Percentiles rank a stretch among this genome's conserved stretches.
phyloP scores from a whole-genome alignment of 2,329 filamentous ascomycete genomes.

The Cytospora chrysosperma region DNA sequence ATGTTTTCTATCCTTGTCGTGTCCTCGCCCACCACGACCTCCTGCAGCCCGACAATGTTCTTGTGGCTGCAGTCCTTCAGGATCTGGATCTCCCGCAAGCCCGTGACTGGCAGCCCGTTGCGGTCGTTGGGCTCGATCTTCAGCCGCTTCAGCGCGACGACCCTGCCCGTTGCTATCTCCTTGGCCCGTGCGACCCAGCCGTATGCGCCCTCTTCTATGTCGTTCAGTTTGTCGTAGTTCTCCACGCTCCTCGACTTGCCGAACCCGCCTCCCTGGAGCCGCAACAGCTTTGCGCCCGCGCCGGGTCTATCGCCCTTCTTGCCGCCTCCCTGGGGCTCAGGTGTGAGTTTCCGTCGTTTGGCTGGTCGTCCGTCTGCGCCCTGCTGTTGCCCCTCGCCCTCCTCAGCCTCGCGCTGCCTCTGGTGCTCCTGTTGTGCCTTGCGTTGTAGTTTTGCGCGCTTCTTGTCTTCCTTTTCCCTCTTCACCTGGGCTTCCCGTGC shows the following conservation, averaged over 20 bases:
- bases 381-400: conserved; percentile 28
- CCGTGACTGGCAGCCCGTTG: conserved; percentile 82
- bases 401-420: conserved; percentile 29
- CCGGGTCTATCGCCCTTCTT: conserved; percentile 28
- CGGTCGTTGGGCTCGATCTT: conserved; percentile 81
- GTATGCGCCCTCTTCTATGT: conserved; percentile 97
- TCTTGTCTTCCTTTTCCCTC: conserved; percentile 86
- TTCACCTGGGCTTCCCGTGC: conserved; percentile 71
- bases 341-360: conserved; percentile 62
- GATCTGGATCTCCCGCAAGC: conserved; percentile 89
- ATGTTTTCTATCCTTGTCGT: conserved; percentile 60
- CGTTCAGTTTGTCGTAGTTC: conserved; percentile 88
- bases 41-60: conserved; percentile 78
- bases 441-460: conserved; percentile 59
- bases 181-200: conserved; percentile 87
- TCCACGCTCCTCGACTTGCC: conserved; percentile 73
- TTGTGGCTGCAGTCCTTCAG: conserved; percentile 75
- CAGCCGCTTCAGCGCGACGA: conserved; percentile 90
- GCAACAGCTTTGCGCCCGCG: conserved; percentile 56
- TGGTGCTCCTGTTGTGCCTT: conserved; percentile 53
- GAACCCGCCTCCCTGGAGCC: conserved; percentile 67
- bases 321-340: conserved; percentile 38
- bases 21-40: conserved; percentile 77
- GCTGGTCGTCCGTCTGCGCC: conserved; percentile 46
- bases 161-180: conserved; percentile 68